Evolutionary conservation across 2,329 filamentous ascomycete species (phyloP), one percentile per base, ranked within the genome.

Genomic region (Xylariaceae sp.): DNA sequence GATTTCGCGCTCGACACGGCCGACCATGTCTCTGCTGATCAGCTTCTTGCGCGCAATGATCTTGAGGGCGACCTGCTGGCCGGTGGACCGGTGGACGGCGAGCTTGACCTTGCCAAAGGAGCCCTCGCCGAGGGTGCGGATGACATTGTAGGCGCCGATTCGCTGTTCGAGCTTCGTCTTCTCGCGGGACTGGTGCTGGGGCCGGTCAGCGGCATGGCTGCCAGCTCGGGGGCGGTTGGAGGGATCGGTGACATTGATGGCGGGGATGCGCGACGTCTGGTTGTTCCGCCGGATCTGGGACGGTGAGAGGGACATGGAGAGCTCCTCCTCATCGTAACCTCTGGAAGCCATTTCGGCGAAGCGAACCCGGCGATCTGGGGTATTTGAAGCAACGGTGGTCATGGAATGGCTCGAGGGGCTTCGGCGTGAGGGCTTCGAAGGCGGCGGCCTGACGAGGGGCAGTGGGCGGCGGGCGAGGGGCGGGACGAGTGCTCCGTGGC

Each of bases 71-170:
- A 99, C 94, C 75, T 97, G 90, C 72, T 97, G 92, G 59, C 89
- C 89, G 61, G 90, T 97, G 61, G 91, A 86, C 65, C 90, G 86
- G 69, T 99, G 94, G 40, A 92, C 88, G 18, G 94, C 94, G 63
- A 99, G 83, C 78, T 97, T 97, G 70, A 99, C 94, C 76, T 99
- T 99, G 64, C 94, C 94, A 70, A 99, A 99, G 2, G 92, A 97
- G 43, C 94, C 94, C 74, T 99, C 94, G 51, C 94, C 94, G 13
- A 99, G 81, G 14, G 93, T 97, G 69, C 86, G 87, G 62, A 96
- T 80, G 51, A 97, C 87, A 64, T 88, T 89, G 76, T 99, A 99
- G 72, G 92, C 89, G 60, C 91, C 91, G 66, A 97, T 85, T 60
- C 93, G 86, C 75, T 93, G 88, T 75, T 89, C 90, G 58, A 85